Conservation (phyloP, 331 rosid species). For the Stylosanthes scabra region DNA sequence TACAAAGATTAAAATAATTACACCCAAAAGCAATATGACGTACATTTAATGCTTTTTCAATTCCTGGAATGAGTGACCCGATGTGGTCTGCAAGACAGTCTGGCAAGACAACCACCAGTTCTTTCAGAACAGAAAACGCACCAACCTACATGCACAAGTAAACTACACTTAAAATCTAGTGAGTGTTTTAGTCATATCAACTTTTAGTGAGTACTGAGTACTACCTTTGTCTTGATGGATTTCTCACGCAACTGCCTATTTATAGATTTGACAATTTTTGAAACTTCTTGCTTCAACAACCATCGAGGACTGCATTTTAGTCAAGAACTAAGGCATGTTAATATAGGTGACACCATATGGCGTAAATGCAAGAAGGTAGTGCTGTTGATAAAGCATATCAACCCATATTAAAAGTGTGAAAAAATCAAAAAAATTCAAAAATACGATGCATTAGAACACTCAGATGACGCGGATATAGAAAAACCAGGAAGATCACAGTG, state of each 20-base stretch:
- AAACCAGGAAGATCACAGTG: neutral
- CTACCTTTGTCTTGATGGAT: constrained; percentile 98
- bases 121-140: constrained; percentile 96
- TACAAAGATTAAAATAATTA: neutral
- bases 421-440: neutral
- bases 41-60: constrained; percentile 95
- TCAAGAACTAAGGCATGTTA: constrained; percentile 38
- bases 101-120: constrained; percentile 97
- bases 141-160: constrained; percentile 75
- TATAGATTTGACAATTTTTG: constrained; percentile 86
- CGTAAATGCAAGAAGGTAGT: constrained; percentile 9
- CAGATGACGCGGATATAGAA: neutral
- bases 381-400: constrained; percentile 20
- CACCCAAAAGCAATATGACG: constrained; percentile 35
- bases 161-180: constrained; percentile 34
- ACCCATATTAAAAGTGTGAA: neutral
- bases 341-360: constrained; percentile 25
- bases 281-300: constrained; percentile 96
- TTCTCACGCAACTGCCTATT: constrained; percentile 98
- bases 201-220: constrained; percentile 21
- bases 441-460: neutral
- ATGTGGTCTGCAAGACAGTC: constrained; percentile 97
- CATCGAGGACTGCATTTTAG: constrained; percentile 87
- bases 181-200: constrained; percentile 32
- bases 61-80: constrained; percentile 99